Evolutionary conservation across 148 eudicot genomes (phyloP).

Genomic region (Rhododendron ovatum): DNA sequence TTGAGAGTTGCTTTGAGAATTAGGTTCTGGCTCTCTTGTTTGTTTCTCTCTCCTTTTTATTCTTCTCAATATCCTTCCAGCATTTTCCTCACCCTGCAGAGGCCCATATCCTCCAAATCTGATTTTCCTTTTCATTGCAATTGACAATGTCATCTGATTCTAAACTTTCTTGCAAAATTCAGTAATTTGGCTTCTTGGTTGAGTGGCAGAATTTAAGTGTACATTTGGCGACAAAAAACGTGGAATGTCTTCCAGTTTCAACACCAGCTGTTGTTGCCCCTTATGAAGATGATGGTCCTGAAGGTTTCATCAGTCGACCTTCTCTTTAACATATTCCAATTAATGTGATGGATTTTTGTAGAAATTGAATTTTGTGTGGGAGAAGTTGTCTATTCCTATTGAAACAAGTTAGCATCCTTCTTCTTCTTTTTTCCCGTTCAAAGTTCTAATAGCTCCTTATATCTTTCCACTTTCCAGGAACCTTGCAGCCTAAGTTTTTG

Average conservation of each 20-base stretch:
- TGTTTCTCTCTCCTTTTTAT: background rate
- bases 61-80: background rate
- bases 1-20: background rate
- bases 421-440: too few relatives aligned
- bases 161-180: background rate
- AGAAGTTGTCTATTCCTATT: too few relatives aligned
- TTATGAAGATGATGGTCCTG: constrained; percentile 30
- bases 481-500: constrained; percentile 34
- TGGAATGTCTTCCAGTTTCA: constrained; percentile 50
- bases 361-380: too few relatives aligned
- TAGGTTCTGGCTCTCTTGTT: background rate
- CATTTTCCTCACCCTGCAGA: background rate
- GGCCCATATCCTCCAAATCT: background rate
- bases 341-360: too few relatives aligned
- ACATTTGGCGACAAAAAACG: constrained; percentile 43
- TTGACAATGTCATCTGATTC: background rate
- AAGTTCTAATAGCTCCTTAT: constrained; percentile 9
- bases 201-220: constrained; percentile 43
- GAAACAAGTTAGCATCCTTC: too few relatives aligned
- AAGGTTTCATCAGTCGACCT: constrained; percentile 22
- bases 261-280: constrained; percentile 81
- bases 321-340: background rate
- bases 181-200: constrained; percentile 13
- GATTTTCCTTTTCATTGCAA: background rate
- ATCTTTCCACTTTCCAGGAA: constrained; percentile 24